Conservation (phyloP, 148 eudicot genomes). For the Talinum fruticosum region DNA sequence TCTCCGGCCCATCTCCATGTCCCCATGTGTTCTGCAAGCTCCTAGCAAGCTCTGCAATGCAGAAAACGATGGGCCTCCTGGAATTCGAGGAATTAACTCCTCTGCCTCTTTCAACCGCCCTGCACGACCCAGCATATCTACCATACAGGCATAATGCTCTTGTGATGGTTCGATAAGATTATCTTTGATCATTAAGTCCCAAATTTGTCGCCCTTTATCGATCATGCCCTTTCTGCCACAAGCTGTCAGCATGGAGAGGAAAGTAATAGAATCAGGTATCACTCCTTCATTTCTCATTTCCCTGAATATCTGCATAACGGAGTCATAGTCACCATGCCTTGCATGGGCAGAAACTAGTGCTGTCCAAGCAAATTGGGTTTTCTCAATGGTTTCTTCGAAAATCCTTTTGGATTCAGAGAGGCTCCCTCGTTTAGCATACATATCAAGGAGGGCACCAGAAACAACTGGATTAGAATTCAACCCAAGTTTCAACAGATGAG, state of each 20-base stretch:
- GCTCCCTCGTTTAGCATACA: conserved; percentile 92
- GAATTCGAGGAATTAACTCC: conserved; percentile 52
- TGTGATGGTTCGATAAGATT: conserved; percentile 50
- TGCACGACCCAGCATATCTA: conserved; percentile 85
- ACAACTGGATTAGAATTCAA: conserved; percentile 51
- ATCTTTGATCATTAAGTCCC: conserved; percentile 56
- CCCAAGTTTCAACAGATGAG: conserved; percentile 58
- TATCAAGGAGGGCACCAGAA: conserved; percentile 74
- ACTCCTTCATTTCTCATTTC: conserved; percentile 55
- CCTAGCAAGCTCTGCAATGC: conserved; percentile 91
- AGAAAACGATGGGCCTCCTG: conserved; percentile 59
- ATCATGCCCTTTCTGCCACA: conserved; percentile 93
- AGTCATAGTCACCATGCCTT: conserved; percentile 80
- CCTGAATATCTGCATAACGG: conserved; percentile 58
- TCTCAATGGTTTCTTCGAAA: conserved; percentile 44
- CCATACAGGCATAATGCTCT: conserved; percentile 84
- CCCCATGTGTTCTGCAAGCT: conserved; percentile 65
- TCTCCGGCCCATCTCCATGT: conserved; percentile 64
- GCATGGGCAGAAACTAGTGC: conserved; percentile 85
- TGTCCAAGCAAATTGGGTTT: conserved; percentile 82
- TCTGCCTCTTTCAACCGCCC: conserved; percentile 87
- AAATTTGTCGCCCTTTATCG: conserved; percentile 56
- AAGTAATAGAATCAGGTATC: conserved; percentile 68
- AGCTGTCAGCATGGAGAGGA: conserved; percentile 73
- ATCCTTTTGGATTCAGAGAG: conserved; percentile 58